Evolutionary conservation across 352 stramenopile species (phyloP), one percentile per base, ranked within the genome.

Genomic region (Proteromonas lacertae): DNA sequence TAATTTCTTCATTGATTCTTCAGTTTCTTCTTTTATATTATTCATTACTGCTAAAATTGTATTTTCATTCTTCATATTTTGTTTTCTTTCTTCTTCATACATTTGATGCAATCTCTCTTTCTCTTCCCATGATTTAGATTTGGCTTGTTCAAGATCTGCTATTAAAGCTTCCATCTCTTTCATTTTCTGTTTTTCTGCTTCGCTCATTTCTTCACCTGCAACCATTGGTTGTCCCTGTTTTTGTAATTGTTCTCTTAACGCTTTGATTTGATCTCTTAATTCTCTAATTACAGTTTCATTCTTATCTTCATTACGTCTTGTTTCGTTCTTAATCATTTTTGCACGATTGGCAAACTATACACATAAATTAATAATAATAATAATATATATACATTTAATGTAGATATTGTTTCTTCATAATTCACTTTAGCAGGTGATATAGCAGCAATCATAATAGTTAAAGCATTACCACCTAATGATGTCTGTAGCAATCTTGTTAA

Each of bases 391-490:
- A n/a, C n/a, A n/a, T n/a, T 26, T 9, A 37, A 17, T 12, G 32
- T 37, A 4, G 32, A 18, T 14, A 39, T 16, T 20, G 61, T 86
- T 42, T 92, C 80, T 20, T 86, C 68, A 25, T 65, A 60, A 48
- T 90, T 92, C 40, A 80, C 64, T 32, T 87, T 67, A 1, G 71
- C 71, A 0, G 76, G 73, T 4, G 61, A 78, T 31, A 88, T 71
- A 10, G 70, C 69, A 17, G 74, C 74, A 18, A 92, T 60, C 71
- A 92, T 89, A 17, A 89, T 59, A 4, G 75, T 91, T 7, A 64
- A 46, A 4, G 70, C 66, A 41, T 90, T 89, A 1, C 74, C 74
- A 28, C 70, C 70, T 1, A 88, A 56, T 2, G 62, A 73, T 33
- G 83, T 64, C 17, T 78, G 64, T 17, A 88, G 40, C 25, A 88